A percentile compares a stretch with the other conserved stretches of the same genome.
Evolutionary conservation across 139 green algal species (phyloP).

Genomic region (Deuterostichococcus epilithicus): DNA sequence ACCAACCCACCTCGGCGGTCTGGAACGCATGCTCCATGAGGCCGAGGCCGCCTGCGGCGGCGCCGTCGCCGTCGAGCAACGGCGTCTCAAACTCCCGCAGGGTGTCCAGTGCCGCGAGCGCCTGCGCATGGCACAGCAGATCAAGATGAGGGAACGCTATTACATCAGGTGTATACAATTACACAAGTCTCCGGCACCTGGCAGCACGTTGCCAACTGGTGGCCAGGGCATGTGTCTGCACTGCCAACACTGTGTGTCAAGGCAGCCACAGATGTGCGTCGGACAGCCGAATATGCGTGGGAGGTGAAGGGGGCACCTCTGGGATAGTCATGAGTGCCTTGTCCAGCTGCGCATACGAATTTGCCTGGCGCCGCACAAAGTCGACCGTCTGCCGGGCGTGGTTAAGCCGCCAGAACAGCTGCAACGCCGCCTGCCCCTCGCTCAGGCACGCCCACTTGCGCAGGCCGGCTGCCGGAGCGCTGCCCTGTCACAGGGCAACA

Average conservation of each 20-base stretch:
- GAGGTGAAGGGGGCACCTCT: conserved; percentile 46
- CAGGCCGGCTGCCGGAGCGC: too few species aligned
- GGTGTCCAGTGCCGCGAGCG: conserved; percentile 58
- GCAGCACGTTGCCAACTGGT: not conserved
- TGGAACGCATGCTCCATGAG: conserved; percentile 75
- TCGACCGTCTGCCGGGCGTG: conserved; percentile 81
- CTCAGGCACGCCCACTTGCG: conserved; percentile 25
- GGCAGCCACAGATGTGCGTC: not conserved
- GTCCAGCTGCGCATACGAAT: conserved; percentile 37
- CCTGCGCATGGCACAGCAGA: conserved; percentile 13
- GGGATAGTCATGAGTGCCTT: conserved; percentile 60
- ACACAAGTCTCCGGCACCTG: too few species aligned
- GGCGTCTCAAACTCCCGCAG: conserved; percentile 72
- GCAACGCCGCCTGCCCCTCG: conserved; percentile 52
- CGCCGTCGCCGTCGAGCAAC: conserved; percentile 30
- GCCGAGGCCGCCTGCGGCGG: conserved; percentile 14
- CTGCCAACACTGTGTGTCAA: too few species aligned
- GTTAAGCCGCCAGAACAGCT: conserved; percentile 80
- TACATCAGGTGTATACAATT: too few species aligned
- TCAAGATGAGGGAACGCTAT: not conserved
- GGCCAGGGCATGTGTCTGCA: too few species aligned
- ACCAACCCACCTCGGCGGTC: conserved; percentile 20
- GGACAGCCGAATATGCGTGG: too few species aligned
- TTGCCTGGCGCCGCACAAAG: conserved; percentile 72
- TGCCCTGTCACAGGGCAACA: too few species aligned